Conservation (phyloP, 345 rosid species). For the Euphorbia pulcherrima region DNA sequence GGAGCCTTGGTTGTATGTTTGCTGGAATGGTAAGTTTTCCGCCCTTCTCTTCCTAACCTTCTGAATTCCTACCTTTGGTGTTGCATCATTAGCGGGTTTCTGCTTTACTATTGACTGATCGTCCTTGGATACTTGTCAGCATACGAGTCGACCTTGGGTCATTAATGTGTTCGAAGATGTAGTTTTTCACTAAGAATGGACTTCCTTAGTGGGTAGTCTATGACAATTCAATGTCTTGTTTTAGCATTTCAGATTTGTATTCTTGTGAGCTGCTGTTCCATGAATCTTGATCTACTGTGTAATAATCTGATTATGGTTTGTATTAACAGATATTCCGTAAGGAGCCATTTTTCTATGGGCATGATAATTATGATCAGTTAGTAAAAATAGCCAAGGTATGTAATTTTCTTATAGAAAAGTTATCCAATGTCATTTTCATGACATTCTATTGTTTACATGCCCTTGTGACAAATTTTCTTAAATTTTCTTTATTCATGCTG, state of each 20-base stretch:
- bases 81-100: background rate
- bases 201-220: background rate
- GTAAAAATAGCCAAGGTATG: constrained; percentile 95
- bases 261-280: constrained; percentile 8
- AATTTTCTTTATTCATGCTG: too few relatives aligned
- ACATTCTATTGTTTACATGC: too few relatives aligned
- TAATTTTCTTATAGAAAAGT: constrained; percentile 4
- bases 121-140: constrained; percentile 18
- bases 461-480: too few relatives aligned
- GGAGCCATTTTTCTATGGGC: constrained; percentile 98
- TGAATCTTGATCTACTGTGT: constrained; percentile 24
- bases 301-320: constrained; percentile 33
- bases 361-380: constrained; percentile 94
- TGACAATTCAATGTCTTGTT: background rate
- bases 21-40: constrained; percentile 84
- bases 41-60: background rate
- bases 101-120: background rate
- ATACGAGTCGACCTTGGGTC: constrained; percentile 14
- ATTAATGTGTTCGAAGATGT: background rate
- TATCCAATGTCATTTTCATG: background rate
- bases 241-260: constrained; percentile 10
- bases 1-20: constrained; percentile 99
- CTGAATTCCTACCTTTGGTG: background rate
- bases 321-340: constrained; percentile 83
- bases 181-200: constrained; percentile 4